phyloP scores from a whole-genome alignment of 345 rosid genomes.

The Citrus maxima region DNA sequence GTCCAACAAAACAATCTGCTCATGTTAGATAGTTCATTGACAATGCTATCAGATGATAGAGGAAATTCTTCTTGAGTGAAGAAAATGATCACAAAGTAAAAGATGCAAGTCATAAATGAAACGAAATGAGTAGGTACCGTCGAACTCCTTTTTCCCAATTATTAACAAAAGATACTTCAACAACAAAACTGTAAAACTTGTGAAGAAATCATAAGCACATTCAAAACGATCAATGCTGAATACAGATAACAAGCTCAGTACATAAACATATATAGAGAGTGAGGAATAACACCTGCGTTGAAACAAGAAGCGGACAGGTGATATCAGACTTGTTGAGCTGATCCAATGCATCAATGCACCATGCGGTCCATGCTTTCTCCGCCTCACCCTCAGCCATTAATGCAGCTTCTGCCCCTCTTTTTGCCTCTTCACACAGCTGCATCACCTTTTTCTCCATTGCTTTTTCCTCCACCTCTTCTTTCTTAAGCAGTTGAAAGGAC shows the following conservation, averaged over 20 bases:
- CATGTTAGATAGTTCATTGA: too few species aligned
- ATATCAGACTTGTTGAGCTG: slow-evolving; percentile 33
- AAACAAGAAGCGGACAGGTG: slow-evolving; percentile 33
- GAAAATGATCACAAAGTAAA: too few species aligned
- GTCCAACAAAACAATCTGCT: not conserved
- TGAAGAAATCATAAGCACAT: not conserved
- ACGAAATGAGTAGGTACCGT: too few species aligned
- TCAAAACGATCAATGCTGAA: too few species aligned
- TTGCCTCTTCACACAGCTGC: slow-evolving; percentile 17
- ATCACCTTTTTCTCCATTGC: slow-evolving; percentile 38
- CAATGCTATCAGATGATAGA: too few species aligned
- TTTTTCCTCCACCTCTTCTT: not conserved
- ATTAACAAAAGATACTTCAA: too few species aligned
- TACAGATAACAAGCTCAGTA: too few species aligned
- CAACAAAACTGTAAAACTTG: not conserved
- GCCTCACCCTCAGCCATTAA: slow-evolving; percentile 18
- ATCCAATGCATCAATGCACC: slow-evolving; percentile 41
- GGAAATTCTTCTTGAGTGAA: too few species aligned
- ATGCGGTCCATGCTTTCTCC: slow-evolving; percentile 16
- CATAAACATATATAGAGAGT: not conserved
- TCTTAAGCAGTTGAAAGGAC: too few species aligned
- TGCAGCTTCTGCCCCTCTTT: slow-evolving; percentile 43
- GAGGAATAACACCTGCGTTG: slow-evolving; percentile 30
- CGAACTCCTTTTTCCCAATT: too few species aligned
- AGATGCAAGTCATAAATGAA: too few species aligned